Evolutionary conservation across 169 alveolate species (phyloP).

Genomic region (Theileria equi): DNA sequence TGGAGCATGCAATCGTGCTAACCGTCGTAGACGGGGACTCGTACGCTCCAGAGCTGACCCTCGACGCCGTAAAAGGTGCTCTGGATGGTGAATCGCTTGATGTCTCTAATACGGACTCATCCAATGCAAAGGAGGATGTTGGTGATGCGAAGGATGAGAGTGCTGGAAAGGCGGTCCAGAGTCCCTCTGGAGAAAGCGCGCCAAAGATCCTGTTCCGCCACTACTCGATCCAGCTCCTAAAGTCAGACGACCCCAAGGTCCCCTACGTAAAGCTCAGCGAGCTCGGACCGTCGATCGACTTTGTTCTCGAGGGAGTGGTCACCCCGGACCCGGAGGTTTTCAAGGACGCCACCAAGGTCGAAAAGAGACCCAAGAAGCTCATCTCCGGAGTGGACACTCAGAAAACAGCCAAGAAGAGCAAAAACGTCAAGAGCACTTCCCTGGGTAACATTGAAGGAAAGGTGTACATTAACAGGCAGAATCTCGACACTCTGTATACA

Average conservation of each 20-base stretch:
- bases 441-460: slow-evolving; percentile 54
- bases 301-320: slow-evolving; percentile 32
- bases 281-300: slow-evolving; percentile 56
- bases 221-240: slow-evolving; percentile 23
- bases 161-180: not conserved
- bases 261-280: slow-evolving; percentile 50
- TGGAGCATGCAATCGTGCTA: slow-evolving; percentile 46
- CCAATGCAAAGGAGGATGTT: not conserved
- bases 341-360: slow-evolving; percentile 37
- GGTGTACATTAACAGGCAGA: slow-evolving; percentile 37
- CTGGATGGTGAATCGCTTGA: not conserved
- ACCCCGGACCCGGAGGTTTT: slow-evolving; percentile 32
- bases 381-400: slow-evolving; percentile 24
- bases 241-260: slow-evolving; percentile 8
- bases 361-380: slow-evolving; percentile 35
- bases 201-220: slow-evolving; percentile 35
- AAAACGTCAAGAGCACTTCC: slow-evolving; percentile 43
- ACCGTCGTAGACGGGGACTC: slow-evolving; percentile 32
- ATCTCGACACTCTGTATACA: slow-evolving; percentile 42
- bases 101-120: not conserved
- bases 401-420: slow-evolving; percentile 8
- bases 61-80: not conserved
- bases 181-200: not conserved
- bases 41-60: not conserved
- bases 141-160: not conserved